phyloP scores from a whole-genome alignment of 225 moss, liverwort and hornwort genomes.

The Polytrichum formosum region DNA sequence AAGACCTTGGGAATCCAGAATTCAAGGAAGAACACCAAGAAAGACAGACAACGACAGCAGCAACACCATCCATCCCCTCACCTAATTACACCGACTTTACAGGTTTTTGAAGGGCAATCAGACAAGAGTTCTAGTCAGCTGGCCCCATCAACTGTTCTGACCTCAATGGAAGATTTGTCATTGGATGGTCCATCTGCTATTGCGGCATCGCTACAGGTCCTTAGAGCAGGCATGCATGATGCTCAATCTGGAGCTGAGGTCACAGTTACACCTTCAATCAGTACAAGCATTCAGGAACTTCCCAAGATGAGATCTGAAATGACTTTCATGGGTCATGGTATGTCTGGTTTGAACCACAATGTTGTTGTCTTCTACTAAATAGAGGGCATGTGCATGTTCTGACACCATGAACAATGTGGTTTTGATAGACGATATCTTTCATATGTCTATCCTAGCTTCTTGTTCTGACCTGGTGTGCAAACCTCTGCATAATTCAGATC shows the following conservation, averaged over 20 bases:
- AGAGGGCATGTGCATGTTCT: background rate
- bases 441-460: no score
- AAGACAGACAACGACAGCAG: slow-evolving; percentile 70
- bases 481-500: no score
- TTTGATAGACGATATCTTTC: no score
- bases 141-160: slow-evolving; percentile 16
- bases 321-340: slow-evolving; percentile 40
- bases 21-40: slow-evolving; percentile 59
- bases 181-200: slow-evolving; percentile 11
- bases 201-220: slow-evolving; percentile 5
- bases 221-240: slow-evolving; percentile 40
- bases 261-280: slow-evolving; percentile 36
- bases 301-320: slow-evolving; percentile 26
- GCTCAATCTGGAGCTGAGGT: slow-evolving; percentile 47
- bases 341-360: slow-evolving; percentile 14
- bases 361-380: background rate
- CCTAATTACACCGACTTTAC: slow-evolving; percentile 8
- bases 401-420: no score
- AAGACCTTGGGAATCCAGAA: slow-evolving; percentile 47
- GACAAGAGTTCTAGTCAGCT: slow-evolving; percentile 30
- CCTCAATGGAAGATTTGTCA: slow-evolving; percentile 13
- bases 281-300: slow-evolving; percentile 33
- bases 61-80: slow-evolving; percentile 28
- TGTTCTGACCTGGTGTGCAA: no score
- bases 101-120: slow-evolving; percentile 18